Conservation (phyloP, 257 asterid genomes). For the Rauvolfia tetraphylla region DNA sequence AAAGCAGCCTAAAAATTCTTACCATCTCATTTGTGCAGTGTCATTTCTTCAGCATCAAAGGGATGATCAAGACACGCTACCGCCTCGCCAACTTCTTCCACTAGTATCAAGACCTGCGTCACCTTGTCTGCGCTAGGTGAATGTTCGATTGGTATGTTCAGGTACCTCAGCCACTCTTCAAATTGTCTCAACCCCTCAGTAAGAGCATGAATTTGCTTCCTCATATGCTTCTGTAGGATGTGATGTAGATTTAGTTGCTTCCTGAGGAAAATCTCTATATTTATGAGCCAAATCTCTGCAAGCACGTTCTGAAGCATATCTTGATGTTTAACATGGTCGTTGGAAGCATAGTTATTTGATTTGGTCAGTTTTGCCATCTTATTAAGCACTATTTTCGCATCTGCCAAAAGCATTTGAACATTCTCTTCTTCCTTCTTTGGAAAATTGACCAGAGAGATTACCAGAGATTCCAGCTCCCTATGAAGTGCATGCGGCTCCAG, state of each 20-base stretch:
- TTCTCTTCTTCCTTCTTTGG: no score
- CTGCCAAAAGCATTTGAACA: no score
- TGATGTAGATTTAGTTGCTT: background rate
- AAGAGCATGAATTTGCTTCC: no score
- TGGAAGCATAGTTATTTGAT: no score
- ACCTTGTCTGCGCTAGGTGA: background rate
- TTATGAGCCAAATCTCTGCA: background rate
- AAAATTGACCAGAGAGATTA: no score
- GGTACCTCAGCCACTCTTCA: background rate
- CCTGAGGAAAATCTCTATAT: background rate
- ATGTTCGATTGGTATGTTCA: background rate
- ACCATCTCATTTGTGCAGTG: background rate
- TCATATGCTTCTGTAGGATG: background rate
- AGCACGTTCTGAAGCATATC: background rate
- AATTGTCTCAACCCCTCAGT: background rate
- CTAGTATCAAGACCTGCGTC: background rate
- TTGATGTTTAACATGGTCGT: no score
- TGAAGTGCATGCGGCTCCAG: no score
- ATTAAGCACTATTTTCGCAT: no score
- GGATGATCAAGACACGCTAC: background rate
- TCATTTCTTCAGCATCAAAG: background rate
- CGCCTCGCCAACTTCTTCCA: background rate
- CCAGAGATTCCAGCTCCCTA: no score
- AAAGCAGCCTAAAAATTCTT: background rate
- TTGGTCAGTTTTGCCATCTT: no score